phyloP scores from a whole-genome alignment of 345 rosid genomes.

The Aquilaria yunnanensis region DNA sequence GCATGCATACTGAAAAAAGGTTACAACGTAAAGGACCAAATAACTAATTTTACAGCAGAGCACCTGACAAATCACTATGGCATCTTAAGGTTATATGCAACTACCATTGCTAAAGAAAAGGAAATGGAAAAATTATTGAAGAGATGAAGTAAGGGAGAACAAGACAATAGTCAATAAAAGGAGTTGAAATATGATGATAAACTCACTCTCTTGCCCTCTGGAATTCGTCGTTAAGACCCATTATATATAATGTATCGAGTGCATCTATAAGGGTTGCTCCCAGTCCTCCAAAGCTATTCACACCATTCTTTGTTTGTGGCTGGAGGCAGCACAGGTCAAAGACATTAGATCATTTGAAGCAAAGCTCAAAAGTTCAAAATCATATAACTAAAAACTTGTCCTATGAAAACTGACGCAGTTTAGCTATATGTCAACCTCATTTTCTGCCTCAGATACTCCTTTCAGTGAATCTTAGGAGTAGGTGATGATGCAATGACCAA shows the following conservation, averaged over 20 bases:
- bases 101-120: too few species aligned
- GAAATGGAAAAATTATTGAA: background rate
- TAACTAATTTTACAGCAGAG: too few species aligned
- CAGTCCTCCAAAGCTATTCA: conserved; percentile 95
- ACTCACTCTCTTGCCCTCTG: conserved; percentile 92
- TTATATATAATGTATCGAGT: conserved; percentile 85
- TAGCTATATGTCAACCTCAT: too few species aligned
- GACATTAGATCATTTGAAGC: background rate
- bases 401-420: too few species aligned
- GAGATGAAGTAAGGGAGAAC: background rate
- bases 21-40: too few species aligned
- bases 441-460: too few species aligned
- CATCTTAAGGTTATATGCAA: too few species aligned
- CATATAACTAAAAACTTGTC: too few species aligned
- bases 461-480: too few species aligned
- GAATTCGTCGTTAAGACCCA: conserved; percentile 88
- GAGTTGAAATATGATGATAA: conserved; percentile 2
- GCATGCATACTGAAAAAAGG: too few species aligned
- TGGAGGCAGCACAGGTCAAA: conserved; percentile 13
- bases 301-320: conserved; percentile 87
- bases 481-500: too few species aligned
- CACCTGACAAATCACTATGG: too few species aligned
- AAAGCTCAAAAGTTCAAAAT: background rate
- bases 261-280: conserved; percentile 90
- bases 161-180: background rate